A percentile compares a stretch with the other conserved stretches of the same genome.
phyloP scores from a whole-genome alignment of 106 monocot species.

The Dioscorea alata region DNA sequence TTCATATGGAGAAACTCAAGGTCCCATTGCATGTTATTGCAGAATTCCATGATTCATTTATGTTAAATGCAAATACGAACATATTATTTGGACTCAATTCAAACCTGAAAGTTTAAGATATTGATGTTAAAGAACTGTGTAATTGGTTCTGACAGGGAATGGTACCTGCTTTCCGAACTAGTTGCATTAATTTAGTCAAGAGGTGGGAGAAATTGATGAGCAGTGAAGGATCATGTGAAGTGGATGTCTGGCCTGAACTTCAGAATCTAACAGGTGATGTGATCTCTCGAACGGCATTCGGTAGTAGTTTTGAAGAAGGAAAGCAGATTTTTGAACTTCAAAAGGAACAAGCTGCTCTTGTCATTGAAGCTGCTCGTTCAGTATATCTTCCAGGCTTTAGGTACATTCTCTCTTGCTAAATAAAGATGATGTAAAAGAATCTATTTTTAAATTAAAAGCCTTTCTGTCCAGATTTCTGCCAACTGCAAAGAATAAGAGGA shows the following conservation, averaged over 20 bases:
- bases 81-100: too few relatives aligned
- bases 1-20: slow-evolving; percentile 57
- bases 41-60: too few relatives aligned
- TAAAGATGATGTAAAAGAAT: background rate
- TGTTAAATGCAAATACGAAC: too few relatives aligned
- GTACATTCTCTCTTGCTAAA: background rate
- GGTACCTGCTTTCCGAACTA: slow-evolving; percentile 41
- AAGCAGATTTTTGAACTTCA: slow-evolving; percentile 59
- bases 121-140: too few relatives aligned
- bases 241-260: slow-evolving; percentile 62
- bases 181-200: slow-evolving; percentile 34
- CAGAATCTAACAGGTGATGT: slow-evolving; percentile 49
- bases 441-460: background rate
- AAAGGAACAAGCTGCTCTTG: slow-evolving; percentile 32
- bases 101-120: too few relatives aligned
- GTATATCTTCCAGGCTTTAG: slow-evolving; percentile 37
- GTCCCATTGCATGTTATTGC: background rate
- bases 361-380: slow-evolving; percentile 11
- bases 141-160: slow-evolving; percentile 29
- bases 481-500: slow-evolving; percentile 32
- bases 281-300: slow-evolving; percentile 61
- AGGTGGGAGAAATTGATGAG: slow-evolving; percentile 32
- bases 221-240: slow-evolving; percentile 19
- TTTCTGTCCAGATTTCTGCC: slow-evolving; percentile 17
- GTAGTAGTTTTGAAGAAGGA: slow-evolving; percentile 69